Conservation (phyloP, 768 basidiomycete species). For the Panaeolus papilionaceus region DNA sequence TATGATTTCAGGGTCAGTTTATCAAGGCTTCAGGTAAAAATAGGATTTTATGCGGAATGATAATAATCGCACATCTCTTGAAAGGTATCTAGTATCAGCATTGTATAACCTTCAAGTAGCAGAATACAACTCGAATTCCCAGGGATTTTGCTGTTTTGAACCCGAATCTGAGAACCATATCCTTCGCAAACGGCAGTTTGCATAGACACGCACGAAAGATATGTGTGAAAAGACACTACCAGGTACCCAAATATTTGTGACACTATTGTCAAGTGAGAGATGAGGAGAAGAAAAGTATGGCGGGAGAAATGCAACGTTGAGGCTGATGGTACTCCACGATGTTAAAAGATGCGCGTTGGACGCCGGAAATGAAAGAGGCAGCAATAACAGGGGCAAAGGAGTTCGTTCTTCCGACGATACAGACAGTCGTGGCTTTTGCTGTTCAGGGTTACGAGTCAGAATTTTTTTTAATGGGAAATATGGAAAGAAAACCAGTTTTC, state of each 20-base stretch:
- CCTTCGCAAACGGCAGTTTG: constrained; percentile 76
- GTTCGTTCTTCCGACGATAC: background rate
- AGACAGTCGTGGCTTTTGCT: background rate
- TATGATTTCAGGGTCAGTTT: background rate
- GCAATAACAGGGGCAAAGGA: background rate
- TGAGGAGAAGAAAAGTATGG: constrained; percentile 61
- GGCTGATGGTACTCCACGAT: constrained; percentile 68
- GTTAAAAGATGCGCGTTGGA: constrained; percentile 51
- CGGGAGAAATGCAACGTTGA: constrained; percentile 66
- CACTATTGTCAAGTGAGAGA: constrained; percentile 19
- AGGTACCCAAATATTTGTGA: constrained; percentile 38
- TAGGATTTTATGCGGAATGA: too few species aligned
- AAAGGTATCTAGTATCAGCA: background rate
- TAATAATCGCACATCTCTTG: too few species aligned
- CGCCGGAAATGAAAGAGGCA: constrained; percentile 19
- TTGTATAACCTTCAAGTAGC: constrained; percentile 24
- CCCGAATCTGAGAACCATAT: constrained; percentile 76
- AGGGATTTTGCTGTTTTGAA: constrained; percentile 60
- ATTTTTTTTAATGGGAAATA: background rate
- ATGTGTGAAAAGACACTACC: constrained; percentile 67
- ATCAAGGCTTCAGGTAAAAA: background rate
- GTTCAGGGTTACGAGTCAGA: background rate
- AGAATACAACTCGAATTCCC: constrained; percentile 79
- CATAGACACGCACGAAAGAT: constrained; percentile 77
- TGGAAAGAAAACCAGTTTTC: constrained; percentile 17